phyloP scores from a whole-genome alignment of 2,329 filamentous ascomycete species.

The Fusarium sp. region DNA sequence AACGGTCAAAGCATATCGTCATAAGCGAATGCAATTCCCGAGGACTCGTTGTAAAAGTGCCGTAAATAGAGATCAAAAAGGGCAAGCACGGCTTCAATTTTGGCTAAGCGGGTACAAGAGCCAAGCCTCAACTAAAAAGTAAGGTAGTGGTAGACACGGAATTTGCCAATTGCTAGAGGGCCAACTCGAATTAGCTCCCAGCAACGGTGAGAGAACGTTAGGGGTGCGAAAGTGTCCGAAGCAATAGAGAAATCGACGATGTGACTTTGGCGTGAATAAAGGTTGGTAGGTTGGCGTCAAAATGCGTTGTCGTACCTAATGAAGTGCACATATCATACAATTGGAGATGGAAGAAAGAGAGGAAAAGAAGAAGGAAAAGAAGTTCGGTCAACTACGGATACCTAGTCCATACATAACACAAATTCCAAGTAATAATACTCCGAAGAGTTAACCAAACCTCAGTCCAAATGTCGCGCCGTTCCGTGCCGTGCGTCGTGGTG shows the following conservation, averaged over 20 bases:
- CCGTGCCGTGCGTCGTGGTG: slow-evolving; percentile 7
- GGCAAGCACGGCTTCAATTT: slow-evolving; percentile 15
- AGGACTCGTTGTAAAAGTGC: slow-evolving; percentile 10
- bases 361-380: not conserved
- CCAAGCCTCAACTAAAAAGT: slow-evolving; percentile 17
- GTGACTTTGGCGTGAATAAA: slow-evolving; percentile 9
- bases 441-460: not conserved
- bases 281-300: not conserved
- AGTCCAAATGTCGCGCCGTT: slow-evolving; percentile 16
- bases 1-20: not conserved
- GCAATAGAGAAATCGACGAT: not conserved
- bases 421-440: slow-evolving; percentile 12
- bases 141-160: not conserved
- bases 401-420: slow-evolving; percentile 17
- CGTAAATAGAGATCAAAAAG: slow-evolving; percentile 7
- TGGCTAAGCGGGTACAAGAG: slow-evolving; percentile 5
- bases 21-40: slow-evolving; percentile 9
- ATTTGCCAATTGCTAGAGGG: not conserved
- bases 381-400: not conserved
- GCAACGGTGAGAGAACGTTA: slow-evolving; percentile 4
- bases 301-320: slow-evolving; percentile 4
- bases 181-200: slow-evolving; percentile 1
- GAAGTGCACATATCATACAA: slow-evolving; percentile 4
- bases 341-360: not conserved
- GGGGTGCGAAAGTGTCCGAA: not conserved